Conservation (phyloP, 768 basidiomycete genomes). For the Macrocybe gigantea region DNA sequence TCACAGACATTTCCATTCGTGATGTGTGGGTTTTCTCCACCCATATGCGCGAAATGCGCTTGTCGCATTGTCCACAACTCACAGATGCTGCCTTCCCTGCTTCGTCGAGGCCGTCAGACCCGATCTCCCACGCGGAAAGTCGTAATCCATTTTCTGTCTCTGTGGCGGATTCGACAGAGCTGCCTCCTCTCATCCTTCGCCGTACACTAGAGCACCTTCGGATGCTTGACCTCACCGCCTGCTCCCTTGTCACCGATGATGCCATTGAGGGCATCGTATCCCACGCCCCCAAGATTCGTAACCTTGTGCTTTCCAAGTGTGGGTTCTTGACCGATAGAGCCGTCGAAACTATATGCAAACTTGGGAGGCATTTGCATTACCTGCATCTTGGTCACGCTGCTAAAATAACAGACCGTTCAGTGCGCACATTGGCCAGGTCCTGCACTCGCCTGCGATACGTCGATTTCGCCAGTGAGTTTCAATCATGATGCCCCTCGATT, state of each 20-base stretch:
- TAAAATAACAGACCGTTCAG: slow-evolving; percentile 86
- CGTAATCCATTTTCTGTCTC: slow-evolving; percentile 40
- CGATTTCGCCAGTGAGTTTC: slow-evolving; percentile 85
- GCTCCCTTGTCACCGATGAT: slow-evolving; percentile 72
- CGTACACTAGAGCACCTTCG: slow-evolving; percentile 79
- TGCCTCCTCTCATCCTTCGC: slow-evolving; percentile 63
- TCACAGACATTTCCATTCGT: slow-evolving; percentile 75
- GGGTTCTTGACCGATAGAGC: slow-evolving; percentile 70
- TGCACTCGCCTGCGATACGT: slow-evolving; percentile 93
- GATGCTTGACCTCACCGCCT: slow-evolving; percentile 89
- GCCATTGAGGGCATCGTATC: slow-evolving; percentile 79
- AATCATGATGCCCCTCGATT: neutral
- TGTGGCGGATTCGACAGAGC: slow-evolving; percentile 29
- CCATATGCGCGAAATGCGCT: slow-evolving; percentile 87
- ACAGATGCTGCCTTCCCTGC: slow-evolving; percentile 87
- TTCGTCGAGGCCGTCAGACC: slow-evolving; percentile 37
- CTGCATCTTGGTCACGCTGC: slow-evolving; percentile 91
- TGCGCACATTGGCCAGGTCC: slow-evolving; percentile 73
- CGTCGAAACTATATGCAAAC: slow-evolving; percentile 75
- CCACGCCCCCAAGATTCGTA: slow-evolving; percentile 79
- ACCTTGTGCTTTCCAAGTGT: slow-evolving; percentile 86
- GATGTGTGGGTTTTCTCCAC: slow-evolving; percentile 77
- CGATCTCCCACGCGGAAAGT: slow-evolving; percentile 21
- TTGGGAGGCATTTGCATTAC: slow-evolving; percentile 93
- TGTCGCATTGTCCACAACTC: slow-evolving; percentile 73